Percentiles rank a stretch among this genome's conserved stretches.
Evolutionary conservation across 306 rosid species (phyloP).

Genomic region (Trifolium subterraneum): DNA sequence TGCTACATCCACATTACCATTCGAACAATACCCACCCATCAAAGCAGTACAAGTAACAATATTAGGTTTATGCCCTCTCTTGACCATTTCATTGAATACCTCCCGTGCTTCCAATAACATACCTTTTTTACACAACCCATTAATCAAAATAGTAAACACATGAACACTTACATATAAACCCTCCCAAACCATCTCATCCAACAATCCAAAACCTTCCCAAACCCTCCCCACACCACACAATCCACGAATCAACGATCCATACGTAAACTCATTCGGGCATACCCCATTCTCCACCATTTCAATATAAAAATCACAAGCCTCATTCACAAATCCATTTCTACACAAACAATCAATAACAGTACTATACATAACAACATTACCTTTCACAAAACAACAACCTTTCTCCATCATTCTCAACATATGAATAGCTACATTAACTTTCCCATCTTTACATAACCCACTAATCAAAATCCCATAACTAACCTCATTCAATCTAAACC

Average conservation of each 20-base stretch:
- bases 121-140: constrained; percentile 38
- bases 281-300: constrained; percentile 37
- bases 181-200: constrained; percentile 17
- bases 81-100: constrained; percentile 32
- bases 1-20: constrained; percentile 35
- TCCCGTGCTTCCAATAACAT: constrained; percentile 10
- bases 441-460: constrained; percentile 29
- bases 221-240: constrained; percentile 14
- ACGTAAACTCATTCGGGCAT: constrained; percentile 35
- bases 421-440: neutral
- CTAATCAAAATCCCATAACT: constrained; percentile 38
- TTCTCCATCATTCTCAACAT: neutral
- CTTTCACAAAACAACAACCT: neutral
- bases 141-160: constrained; percentile 26
- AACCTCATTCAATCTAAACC: constrained; percentile 31
- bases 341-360: constrained; percentile 35
- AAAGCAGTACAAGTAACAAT: constrained; percentile 37
- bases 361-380: constrained; percentile 40
- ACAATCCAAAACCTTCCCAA: constrained; percentile 13
- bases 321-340: constrained; percentile 29
- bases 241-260: constrained; percentile 7
- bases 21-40: constrained; percentile 37
- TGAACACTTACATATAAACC: constrained; percentile 20
- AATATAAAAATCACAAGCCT: constrained; percentile 12
- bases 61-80: constrained; percentile 23